phyloP scores from a whole-genome alignment of 129 eudicot genomes.

The Lactuca sativa region DNA sequence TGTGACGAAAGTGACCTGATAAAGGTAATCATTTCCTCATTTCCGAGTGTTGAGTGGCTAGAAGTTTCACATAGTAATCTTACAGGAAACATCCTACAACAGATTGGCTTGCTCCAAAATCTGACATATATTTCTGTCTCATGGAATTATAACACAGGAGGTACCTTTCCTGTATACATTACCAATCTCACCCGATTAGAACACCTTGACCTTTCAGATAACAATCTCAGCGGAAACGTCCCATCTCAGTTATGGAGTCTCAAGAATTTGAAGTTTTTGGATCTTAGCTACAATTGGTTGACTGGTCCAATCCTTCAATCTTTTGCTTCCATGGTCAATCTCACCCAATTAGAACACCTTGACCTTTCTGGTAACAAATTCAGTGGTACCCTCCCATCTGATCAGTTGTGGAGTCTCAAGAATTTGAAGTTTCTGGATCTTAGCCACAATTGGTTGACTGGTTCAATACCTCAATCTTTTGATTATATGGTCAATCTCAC shows the following conservation, averaged over 20 bases:
- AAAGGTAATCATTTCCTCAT: slow-evolving; percentile 9
- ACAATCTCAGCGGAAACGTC: too few relatives aligned
- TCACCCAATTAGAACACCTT: slow-evolving; percentile 2
- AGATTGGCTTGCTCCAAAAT: slow-evolving; percentile 11
- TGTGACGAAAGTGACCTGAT: too few relatives aligned
- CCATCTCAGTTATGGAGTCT: too few relatives aligned
- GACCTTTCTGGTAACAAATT: slow-evolving; percentile 19
- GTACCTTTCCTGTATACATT: slow-evolving; percentile 12
- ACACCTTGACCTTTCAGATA: too few relatives aligned
- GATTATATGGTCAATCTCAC: slow-evolving; percentile 13
- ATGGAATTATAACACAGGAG: background rate
- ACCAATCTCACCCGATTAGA: slow-evolving; percentile 10
- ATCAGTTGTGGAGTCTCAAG: background rate
- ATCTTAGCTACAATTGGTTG: background rate
- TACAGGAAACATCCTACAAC: slow-evolving; percentile 12
- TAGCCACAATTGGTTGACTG: background rate
- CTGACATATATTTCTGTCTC: background rate
- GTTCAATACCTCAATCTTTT: slow-evolving; percentile 24
- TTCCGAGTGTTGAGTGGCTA: slow-evolving; percentile 12
- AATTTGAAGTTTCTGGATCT: background rate
- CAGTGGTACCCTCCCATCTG: slow-evolving; percentile 14
- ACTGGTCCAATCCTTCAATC: background rate
- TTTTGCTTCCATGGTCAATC: background rate
- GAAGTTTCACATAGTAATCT: background rate
- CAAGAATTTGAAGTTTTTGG: too few relatives aligned